Conservation (phyloP, 2,329 filamentous ascomycete species). For the Alternaria infectoria region DNA sequence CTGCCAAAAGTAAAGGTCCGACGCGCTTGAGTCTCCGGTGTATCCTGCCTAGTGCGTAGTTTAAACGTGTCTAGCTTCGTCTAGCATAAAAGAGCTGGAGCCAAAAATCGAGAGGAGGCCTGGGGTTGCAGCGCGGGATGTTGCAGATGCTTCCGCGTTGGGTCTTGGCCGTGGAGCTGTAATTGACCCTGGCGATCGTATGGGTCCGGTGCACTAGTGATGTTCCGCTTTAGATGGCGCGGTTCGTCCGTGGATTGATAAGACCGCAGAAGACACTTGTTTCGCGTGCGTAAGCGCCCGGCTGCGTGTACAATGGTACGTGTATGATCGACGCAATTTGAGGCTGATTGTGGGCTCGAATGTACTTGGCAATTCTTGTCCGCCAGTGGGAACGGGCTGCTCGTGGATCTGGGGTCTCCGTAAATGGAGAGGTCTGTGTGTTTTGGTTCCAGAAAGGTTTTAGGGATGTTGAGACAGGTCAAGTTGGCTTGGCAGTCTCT, state of each 20-base stretch:
- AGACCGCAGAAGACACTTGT: constrained; percentile 24
- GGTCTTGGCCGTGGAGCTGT: constrained; percentile 28
- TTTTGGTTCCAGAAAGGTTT: constrained; percentile 28
- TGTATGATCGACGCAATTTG: constrained; percentile 16
- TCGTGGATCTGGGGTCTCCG: constrained; percentile 26
- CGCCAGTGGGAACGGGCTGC: constrained; percentile 17
- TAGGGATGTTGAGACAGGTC: constrained; percentile 28
- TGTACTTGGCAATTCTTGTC: constrained; percentile 32
- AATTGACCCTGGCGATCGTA: constrained; percentile 20
- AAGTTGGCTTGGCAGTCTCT: constrained; percentile 28
- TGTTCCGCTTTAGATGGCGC: constrained; percentile 24
- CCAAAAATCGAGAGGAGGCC: constrained; percentile 19
- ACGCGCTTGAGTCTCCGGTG: constrained; percentile 9
- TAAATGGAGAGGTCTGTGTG: constrained; percentile 21
- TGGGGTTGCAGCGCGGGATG: constrained; percentile 38
- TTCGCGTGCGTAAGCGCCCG: constrained; percentile 23
- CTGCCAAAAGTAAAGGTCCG: constrained; percentile 14
- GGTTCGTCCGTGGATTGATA: constrained; percentile 7
- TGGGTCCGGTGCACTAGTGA: constrained; percentile 22
- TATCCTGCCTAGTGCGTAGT: constrained; percentile 6
- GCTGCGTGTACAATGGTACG: constrained; percentile 2
- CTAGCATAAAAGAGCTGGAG: constrained; percentile 15
- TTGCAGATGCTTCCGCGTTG: constrained; percentile 34
- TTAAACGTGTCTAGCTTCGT: constrained; percentile 2
- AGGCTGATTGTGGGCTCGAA: constrained; percentile 27